Evolutionary conservation across 345 rosid genomes (phyloP), one percentile per base, ranked within the genome.

Genomic region (Murraya paniculata): DNA sequence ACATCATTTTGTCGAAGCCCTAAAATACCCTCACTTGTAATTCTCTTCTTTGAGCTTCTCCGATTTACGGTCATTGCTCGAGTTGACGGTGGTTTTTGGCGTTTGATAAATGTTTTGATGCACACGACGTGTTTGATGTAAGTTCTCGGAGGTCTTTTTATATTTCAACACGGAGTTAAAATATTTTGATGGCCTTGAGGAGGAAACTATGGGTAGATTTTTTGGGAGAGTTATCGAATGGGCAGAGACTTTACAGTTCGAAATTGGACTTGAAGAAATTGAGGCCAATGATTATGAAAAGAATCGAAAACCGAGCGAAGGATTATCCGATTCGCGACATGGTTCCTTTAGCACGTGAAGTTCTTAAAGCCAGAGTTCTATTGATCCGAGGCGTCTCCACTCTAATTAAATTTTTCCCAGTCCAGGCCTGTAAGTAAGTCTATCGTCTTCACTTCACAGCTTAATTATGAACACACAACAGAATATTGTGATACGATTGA

Each of bases 361-460:
- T 94, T 38, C 91, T 94, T 56, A 60, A 69, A 48, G 88, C 91
- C 33, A 87, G 97, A 85, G 58, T 68, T 75, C 28, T 82, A 48
- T 91, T 96, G 60, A 66, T 83, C 67, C 89, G 78, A 75, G 92
- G 93, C 3, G 86, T 96, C 53, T 84, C 94, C 2, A 77, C 78
- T 2, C 96, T 94, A 59, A 86, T 90, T 56, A 86, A 86, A 83
- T 50, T 79, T 24, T 65, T 92, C 70, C 95, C 95, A 4, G 82
- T 90, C 36, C 67, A 86, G 57, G 84, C 92, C 9, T 96, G 99
- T 95, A 94, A 90, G 99, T 93, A 78, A 86, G 90, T 64, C 28
- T 75, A 21, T 70, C 4, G 39, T 4, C 5, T 53, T 53, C 57
- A 13, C 48, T 41, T 41, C 48, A 11, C 48, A 53, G 22, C 8